phyloP scores from a whole-genome alignment of 257 asterid genomes.

The Jacaranda copaia region DNA sequence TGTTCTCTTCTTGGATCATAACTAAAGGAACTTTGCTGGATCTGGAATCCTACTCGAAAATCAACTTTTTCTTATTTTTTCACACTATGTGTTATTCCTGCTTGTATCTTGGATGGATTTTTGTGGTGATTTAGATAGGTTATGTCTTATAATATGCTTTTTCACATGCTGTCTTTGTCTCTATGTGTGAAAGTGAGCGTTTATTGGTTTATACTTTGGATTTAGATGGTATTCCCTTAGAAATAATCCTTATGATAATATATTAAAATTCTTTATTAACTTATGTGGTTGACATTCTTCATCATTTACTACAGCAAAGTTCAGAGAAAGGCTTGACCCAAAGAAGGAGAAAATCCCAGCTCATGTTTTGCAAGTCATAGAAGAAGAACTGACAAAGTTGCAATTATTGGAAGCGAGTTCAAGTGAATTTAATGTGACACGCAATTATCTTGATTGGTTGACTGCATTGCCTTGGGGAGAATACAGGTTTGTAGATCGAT shows the following conservation, averaged over 20 bases:
- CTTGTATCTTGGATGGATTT: not conserved
- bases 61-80: not conserved
- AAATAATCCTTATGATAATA: constrained; percentile 2
- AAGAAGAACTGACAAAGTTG: constrained; percentile 91
- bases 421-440: constrained; percentile 97
- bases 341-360: constrained; percentile 91
- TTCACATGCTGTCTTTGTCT: constrained; percentile 1
- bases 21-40: not conserved
- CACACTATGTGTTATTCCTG: not conserved
- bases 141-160: not conserved
- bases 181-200: not conserved
- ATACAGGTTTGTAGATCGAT: constrained; percentile 70
- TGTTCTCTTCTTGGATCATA: not conserved
- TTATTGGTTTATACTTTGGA: constrained; percentile 7
- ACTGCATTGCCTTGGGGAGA: constrained; percentile 99
- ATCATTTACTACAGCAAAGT: constrained; percentile 67
- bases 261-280: constrained; percentile 11
- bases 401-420: constrained; percentile 98
- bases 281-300: constrained; percentile 20
- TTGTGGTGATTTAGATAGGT: constrained; percentile 22
- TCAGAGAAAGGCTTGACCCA: constrained; percentile 92
- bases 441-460: constrained; percentile 99
- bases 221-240: constrained; percentile 12
- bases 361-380: constrained; percentile 96
- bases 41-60: not conserved